Evolutionary conservation across 192 early-diverging fungal genomes (phyloP).

Genomic region (Paraglomus occultum): DNA sequence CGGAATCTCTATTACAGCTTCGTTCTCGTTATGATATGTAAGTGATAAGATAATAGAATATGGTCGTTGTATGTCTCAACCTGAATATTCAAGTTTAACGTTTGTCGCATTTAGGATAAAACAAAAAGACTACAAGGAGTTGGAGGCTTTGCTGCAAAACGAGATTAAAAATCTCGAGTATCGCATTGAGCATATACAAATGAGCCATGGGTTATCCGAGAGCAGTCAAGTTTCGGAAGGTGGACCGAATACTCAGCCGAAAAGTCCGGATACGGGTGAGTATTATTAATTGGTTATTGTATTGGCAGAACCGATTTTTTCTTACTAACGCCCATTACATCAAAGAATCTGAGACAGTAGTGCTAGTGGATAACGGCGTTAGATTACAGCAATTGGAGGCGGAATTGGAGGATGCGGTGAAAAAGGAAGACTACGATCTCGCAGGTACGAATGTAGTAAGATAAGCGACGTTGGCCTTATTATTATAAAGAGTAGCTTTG

Average conservation of each 20-base stretch:
- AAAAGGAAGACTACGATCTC: background rate
- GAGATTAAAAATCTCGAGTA: conserved; percentile 21
- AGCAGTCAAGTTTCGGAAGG: background rate
- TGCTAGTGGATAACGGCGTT: background rate
- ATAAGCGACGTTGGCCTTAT: background rate
- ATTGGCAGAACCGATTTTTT: too few relatives aligned
- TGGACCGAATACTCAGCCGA: background rate
- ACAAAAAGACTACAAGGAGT: too few relatives aligned
- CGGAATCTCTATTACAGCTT: conserved; percentile 14
- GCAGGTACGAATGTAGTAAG: background rate
- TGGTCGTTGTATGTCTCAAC: too few relatives aligned
- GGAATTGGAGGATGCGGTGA: background rate
- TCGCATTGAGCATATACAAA: conserved; percentile 12
- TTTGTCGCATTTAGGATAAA: too few relatives aligned
- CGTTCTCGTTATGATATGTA: conserved; percentile 25
- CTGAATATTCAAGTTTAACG: too few relatives aligned
- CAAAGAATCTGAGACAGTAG: background rate
- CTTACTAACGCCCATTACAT: too few relatives aligned
- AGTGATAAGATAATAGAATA: background rate
- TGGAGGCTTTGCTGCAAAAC: conserved; percentile 3
- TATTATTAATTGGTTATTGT: too few relatives aligned
- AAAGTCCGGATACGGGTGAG: too few relatives aligned
- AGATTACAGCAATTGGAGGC: conserved; percentile 4
- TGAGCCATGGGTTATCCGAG: background rate
- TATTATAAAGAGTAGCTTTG: background rate